Evolutionary conservation across 2,329 filamentous ascomycete genomes (phyloP).

Genomic region (Fusarium sp.): DNA sequence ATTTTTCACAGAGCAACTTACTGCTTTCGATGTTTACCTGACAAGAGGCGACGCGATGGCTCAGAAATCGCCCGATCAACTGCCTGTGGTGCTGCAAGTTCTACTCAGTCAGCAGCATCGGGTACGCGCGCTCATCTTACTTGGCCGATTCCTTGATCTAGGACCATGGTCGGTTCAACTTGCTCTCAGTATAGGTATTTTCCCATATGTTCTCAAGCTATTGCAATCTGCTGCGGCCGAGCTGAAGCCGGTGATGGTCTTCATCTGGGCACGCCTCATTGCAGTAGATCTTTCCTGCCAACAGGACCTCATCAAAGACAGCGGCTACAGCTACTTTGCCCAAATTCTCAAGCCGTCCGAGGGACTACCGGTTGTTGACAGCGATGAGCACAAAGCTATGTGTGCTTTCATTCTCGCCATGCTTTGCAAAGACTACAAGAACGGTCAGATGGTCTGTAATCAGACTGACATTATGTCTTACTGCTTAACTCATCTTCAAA

Average conservation of each 20-base stretch:
- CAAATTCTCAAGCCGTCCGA: constrained; percentile 88
- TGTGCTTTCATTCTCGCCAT: constrained; percentile 97
- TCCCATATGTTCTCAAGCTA: constrained; percentile 97
- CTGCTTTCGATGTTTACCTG: constrained; percentile 96
- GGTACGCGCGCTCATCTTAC: constrained; percentile 86
- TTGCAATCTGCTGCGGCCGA: constrained; percentile 94
- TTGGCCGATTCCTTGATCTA: constrained; percentile 93
- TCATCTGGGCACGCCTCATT: constrained; percentile 96
- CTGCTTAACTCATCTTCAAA: constrained; percentile 83
- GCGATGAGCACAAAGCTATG: constrained; percentile 97
- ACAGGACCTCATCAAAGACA: constrained; percentile 93
- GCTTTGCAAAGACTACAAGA: constrained; percentile 94
- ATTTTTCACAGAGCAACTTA: constrained; percentile 97
- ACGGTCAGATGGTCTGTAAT: constrained; percentile 91
- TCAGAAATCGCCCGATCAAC: constrained; percentile 89
- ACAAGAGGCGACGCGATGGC: constrained; percentile 81
- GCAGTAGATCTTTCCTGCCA: constrained; percentile 96
- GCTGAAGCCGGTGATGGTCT: constrained; percentile 98
- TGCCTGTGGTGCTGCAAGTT: constrained; percentile 95
- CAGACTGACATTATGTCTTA: constrained; percentile 90
- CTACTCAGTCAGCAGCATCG: constrained; percentile 94
- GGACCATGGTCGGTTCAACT: constrained; percentile 99
- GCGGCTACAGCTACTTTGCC: constrained; percentile 96
- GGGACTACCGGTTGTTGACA: constrained; percentile 84
- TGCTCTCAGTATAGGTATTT: constrained; percentile 96